Evolutionary conservation across 805 yeast genomes (phyloP), one percentile per base, ranked within the genome.

Genomic region (Kuraishia floccosa): DNA sequence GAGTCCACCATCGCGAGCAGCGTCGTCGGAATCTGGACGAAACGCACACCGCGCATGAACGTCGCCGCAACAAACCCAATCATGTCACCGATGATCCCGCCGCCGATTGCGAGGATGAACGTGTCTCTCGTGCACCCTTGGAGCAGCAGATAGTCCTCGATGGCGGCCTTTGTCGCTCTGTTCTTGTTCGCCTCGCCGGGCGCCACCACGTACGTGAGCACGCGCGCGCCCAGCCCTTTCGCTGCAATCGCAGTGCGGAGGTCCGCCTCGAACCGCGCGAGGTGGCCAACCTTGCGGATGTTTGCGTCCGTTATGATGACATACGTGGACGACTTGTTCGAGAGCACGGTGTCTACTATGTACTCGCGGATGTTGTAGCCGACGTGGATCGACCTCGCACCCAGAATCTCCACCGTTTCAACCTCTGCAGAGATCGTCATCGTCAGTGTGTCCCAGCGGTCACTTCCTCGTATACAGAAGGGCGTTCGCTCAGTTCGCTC

Each of bases 21-120:
- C 21, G 95, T 82, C 5, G 98, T 91, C 34, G 98, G 98, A 18
- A 91, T 68, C 55, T 91, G 98, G 27, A 86, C 77, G 35, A 86
- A 85, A 39, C 95, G 69, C 6, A 91, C 94, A 35, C 98, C 98
- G 52, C 98, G 72, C 98, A 91, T 91, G 54, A 91, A 91, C 2
- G 98, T 91, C 20, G 98, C 89, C n/a, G 98, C 98, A 25, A 91
- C 97, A 52, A 75, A 91, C 4, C 98, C 98, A 41, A 89, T 83
- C 98, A 91, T 89, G 51, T 91, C 98, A 37, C 98, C 98, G 54
- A 91, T 89, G 31, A 91, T 93, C 44, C 98, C 98, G 42, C 98
- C 98, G 38, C 98, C 98, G 36, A 91, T 73, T 6, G 98, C 98
- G 29, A 91, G 58, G 35, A 91, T 76, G 17, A 91, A 84, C 3